A percentile compares a stretch with the other conserved stretches of the same genome.
phyloP scores from a whole-genome alignment of 83 land plant species.

The Diphasiastrum complanatum region DNA sequence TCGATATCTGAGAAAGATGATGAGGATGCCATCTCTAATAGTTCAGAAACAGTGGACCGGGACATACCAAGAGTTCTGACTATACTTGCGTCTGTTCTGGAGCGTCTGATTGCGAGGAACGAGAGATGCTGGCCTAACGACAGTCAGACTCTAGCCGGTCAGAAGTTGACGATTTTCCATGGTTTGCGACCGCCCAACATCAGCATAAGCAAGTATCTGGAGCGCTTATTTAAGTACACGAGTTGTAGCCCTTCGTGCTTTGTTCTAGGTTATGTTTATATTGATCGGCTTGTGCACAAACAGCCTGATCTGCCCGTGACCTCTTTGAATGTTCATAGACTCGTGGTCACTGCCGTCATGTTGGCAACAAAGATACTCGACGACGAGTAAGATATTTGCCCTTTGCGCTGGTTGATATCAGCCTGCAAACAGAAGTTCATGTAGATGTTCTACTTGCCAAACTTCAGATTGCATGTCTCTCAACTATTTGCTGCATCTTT shows the following conservation, averaged over 20 bases:
- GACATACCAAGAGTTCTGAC: slow-evolving; percentile 36
- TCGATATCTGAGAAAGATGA: too few species aligned
- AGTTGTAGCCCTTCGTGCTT: slow-evolving; percentile 68
- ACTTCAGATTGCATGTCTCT: too few species aligned
- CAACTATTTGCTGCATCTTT: slow-evolving; percentile 4
- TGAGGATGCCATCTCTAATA: too few species aligned
- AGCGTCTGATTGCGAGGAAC: slow-evolving; percentile 38
- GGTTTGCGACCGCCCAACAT: slow-evolving; percentile 53
- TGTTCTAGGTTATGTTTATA: slow-evolving; percentile 64
- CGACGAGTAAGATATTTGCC: slow-evolving; percentile 45
- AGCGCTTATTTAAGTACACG: slow-evolving; percentile 61
- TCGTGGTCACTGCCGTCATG: slow-evolving; percentile 69
- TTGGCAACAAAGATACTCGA: slow-evolving; percentile 76
- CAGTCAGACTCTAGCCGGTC: slow-evolving; percentile 1
- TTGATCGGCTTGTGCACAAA: slow-evolving; percentile 48
- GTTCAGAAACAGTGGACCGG: too few species aligned
- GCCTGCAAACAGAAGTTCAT: not conserved
- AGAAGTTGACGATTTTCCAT: slow-evolving; percentile 45
- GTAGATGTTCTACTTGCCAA: not conserved
- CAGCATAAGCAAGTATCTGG: slow-evolving; percentile 46
- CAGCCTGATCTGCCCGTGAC: slow-evolving; percentile 46
- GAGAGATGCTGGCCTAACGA: slow-evolving; percentile 3
- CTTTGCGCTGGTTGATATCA: slow-evolving; percentile 2
- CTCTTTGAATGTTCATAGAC: slow-evolving; percentile 64
- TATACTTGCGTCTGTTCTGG: slow-evolving; percentile 49